Evolutionary conservation across 208 protist genomes (phyloP).

Genomic region (Strigomonas culicis): DNA sequence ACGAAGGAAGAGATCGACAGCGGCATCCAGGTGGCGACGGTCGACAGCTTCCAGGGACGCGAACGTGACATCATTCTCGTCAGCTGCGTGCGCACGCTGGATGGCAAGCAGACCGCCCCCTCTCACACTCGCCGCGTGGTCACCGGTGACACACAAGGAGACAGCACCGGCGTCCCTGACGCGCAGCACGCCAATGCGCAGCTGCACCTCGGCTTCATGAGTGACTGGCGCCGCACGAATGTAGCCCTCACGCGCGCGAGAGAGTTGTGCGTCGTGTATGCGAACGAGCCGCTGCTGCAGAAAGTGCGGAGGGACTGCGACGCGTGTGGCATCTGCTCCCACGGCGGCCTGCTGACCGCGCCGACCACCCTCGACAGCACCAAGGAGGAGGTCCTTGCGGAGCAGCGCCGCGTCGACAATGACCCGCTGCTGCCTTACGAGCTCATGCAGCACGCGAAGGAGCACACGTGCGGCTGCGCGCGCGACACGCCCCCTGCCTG

Average conservation of each 20-base stretch:
- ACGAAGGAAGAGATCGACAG: constrained; percentile 39
- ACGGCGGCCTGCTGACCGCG: background rate
- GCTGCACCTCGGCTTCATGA: constrained; percentile 82
- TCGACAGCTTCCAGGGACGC: constrained; percentile 93
- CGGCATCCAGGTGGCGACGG: constrained; percentile 73
- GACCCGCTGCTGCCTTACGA: constrained; percentile 51
- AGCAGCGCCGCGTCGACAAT: constrained; percentile 32
- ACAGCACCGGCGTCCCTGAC: no score
- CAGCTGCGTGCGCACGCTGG: constrained; percentile 75
- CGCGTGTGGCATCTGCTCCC: background rate
- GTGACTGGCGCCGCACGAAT: constrained; percentile 87
- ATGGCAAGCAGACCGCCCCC: no score
- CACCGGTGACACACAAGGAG: no score
- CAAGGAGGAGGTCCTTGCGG: constrained; percentile 17
- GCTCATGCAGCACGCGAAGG: constrained; percentile 42
- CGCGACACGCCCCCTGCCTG: no score
- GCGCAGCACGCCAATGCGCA: background rate
- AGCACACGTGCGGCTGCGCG: background rate
- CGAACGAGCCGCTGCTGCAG: constrained; percentile 35
- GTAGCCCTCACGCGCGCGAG: constrained; percentile 91
- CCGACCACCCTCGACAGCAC: constrained; percentile 22
- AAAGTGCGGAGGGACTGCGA: constrained; percentile 11
- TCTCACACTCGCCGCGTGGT: background rate
- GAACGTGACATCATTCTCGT: constrained; percentile 93
- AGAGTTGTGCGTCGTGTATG: constrained; percentile 80